Conservation (phyloP, 2,329 filamentous ascomycete species). For the Fusarium proliferatum region DNA sequence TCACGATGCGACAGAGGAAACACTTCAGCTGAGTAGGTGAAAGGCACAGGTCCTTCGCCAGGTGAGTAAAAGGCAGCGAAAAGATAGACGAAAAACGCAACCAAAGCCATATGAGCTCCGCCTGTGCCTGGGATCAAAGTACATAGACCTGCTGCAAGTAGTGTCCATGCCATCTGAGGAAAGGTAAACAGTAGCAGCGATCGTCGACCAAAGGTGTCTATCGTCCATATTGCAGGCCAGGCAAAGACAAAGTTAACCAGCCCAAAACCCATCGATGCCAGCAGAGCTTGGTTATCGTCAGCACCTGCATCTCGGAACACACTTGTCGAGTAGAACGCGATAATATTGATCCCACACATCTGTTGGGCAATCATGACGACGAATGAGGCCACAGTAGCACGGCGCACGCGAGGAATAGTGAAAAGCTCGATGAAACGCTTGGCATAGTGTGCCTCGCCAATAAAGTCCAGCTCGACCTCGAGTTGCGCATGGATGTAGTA, state of each 20-base stretch:
- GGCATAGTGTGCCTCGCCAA: slow-evolving; percentile 65
- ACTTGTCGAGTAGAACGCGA: slow-evolving; percentile 79
- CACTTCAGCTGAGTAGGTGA: slow-evolving; percentile 75
- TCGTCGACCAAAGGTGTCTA: slow-evolving; percentile 67
- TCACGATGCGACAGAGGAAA: slow-evolving; percentile 78
- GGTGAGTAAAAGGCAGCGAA: slow-evolving; percentile 64
- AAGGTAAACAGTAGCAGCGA: slow-evolving; percentile 59
- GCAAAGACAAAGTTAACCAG: slow-evolving; percentile 69
- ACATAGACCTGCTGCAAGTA: slow-evolving; percentile 58
- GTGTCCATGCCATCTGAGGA: slow-evolving; percentile 56
- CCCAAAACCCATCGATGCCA: slow-evolving; percentile 69
- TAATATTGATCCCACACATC: slow-evolving; percentile 78
- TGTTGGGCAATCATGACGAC: slow-evolving; percentile 84
- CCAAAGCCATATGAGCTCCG: slow-evolving; percentile 55
- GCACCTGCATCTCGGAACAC: slow-evolving; percentile 70
- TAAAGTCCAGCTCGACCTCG: slow-evolving; percentile 65
- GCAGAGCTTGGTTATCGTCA: slow-evolving; percentile 64
- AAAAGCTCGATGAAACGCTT: slow-evolving; percentile 74
- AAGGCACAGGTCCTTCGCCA: slow-evolving; percentile 74
- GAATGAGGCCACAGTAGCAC: slow-evolving; percentile 80
- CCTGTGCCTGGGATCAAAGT: slow-evolving; percentile 59
- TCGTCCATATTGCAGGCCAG: slow-evolving; percentile 68
- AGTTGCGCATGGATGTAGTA: slow-evolving; percentile 75
- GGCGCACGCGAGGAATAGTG: slow-evolving; percentile 74
- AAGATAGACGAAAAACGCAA: slow-evolving; percentile 67